Conservation (phyloP, 2,329 filamentous ascomycete species). For the Pyrenophora graminea region DNA sequence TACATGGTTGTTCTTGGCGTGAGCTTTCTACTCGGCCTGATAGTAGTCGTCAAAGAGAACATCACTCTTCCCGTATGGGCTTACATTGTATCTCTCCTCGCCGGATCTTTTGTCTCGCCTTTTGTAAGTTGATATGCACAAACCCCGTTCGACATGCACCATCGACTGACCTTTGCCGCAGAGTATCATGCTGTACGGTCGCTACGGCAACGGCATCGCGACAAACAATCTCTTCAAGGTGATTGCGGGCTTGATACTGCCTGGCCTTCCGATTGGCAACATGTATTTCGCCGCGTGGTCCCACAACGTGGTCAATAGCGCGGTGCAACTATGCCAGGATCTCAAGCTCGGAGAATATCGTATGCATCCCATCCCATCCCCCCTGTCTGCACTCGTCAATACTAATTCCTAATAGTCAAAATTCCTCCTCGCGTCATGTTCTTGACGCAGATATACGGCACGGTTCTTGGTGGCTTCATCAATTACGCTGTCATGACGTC, state of each 20-base stretch:
- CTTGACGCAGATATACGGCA: conserved; percentile 20
- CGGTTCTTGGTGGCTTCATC: conserved; percentile 20
- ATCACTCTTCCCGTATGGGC: conserved; percentile 18
- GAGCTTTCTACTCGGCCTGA: conserved; percentile 20
- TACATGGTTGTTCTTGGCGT: conserved; percentile 15
- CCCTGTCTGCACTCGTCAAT: too few species aligned
- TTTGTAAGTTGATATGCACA: conserved; percentile 9
- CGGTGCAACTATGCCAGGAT: conserved; percentile 19
- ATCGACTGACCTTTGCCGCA: not conserved
- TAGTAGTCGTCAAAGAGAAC: conserved; percentile 20
- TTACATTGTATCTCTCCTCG: conserved; percentile 14
- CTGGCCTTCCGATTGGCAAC: conserved; percentile 19
- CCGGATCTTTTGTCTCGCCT: conserved; percentile 16
- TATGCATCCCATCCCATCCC: too few species aligned
- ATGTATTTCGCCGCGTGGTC: conserved; percentile 24
- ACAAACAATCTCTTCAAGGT: conserved; percentile 23
- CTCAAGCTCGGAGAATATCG: conserved; percentile 20
- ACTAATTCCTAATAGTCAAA: conserved; percentile 2
- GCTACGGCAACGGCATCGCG: conserved; percentile 21
- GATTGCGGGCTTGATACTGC: conserved; percentile 18
- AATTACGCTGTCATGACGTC: conserved; percentile 24
- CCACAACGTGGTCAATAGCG: conserved; percentile 17
- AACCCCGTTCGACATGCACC: not conserved
- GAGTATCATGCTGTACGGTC: conserved; percentile 19
- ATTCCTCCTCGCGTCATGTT: conserved; percentile 24